Percentiles rank a stretch among this genome's conserved stretches.
Evolutionary conservation across 2,329 filamentous ascomycete genomes (phyloP).

Genomic region (Trichophyton benhamiae): DNA sequence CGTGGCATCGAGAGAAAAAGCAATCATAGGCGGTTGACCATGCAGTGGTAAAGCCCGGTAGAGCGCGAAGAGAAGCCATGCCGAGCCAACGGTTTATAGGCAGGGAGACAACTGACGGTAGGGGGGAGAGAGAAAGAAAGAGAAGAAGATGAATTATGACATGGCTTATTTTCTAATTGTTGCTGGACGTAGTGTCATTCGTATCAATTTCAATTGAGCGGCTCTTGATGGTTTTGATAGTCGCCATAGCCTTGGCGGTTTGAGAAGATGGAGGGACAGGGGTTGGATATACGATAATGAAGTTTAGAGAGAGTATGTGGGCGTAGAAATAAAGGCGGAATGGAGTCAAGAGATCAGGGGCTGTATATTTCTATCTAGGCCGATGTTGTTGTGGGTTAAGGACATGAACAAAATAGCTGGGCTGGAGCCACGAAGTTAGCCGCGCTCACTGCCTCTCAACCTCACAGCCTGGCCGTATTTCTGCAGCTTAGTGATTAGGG

Average conservation of each 20-base stretch:
- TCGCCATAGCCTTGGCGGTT: background rate
- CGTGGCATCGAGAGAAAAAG: background rate
- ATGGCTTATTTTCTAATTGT: background rate
- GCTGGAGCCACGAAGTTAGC: slow-evolving; percentile 33
- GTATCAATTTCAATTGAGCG: background rate
- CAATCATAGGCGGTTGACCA: background rate
- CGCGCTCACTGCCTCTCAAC: slow-evolving; percentile 85
- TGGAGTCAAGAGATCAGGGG: background rate
- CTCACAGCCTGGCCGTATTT: slow-evolving; percentile 97
- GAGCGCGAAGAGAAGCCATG: background rate
- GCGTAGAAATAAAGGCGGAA: background rate
- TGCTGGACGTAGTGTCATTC: background rate
- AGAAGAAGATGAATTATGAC: background rate
- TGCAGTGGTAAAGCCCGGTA: background rate
- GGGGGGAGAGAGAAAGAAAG: background rate
- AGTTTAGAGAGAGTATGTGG: too few relatives aligned
- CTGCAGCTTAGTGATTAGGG: slow-evolving; percentile 96
- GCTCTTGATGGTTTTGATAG: background rate
- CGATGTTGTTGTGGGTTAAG: background rate
- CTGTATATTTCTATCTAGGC: background rate
- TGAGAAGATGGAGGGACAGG: background rate
- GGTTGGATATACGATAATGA: background rate
- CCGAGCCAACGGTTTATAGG: background rate
- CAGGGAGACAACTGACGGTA: background rate
- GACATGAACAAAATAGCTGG: background rate